Percentiles rank a stretch among this genome's conserved stretches.
Evolutionary conservation across 1,284 basidiomycete species (phyloP).

Genomic region (Coniferiporia sulphurascens): DNA sequence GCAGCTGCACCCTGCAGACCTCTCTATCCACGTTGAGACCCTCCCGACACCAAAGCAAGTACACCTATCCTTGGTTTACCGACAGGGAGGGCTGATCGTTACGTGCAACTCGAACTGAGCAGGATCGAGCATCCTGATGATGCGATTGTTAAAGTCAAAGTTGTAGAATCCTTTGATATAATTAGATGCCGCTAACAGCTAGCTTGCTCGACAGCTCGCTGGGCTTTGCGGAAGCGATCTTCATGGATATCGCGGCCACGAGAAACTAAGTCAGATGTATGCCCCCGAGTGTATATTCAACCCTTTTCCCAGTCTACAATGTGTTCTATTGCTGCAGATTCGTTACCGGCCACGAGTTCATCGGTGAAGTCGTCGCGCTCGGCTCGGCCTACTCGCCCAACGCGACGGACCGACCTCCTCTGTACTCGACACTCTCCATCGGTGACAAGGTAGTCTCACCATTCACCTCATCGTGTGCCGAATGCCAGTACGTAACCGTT

Average conservation of each 20-base stretch:
- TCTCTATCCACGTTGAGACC: slow-evolving; percentile 2
- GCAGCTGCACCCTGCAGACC: slow-evolving; percentile 4
- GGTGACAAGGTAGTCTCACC: slow-evolving; percentile 87
- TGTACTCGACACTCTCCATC: slow-evolving; percentile 65
- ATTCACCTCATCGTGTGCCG: slow-evolving; percentile 80
- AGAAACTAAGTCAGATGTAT: slow-evolving; percentile 33
- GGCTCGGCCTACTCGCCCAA: slow-evolving; percentile 54
- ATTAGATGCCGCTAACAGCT: neutral
- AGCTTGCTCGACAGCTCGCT: slow-evolving; percentile 42
- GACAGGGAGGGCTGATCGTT: neutral
- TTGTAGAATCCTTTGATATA: slow-evolving; percentile 24
- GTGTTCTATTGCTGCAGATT: slow-evolving; percentile 35
- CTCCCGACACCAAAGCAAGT: slow-evolving; percentile 10
- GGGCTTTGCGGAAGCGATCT: slow-evolving; percentile 82
- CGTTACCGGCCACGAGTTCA: slow-evolving; percentile 78
- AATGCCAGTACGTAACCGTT: slow-evolving; percentile 57
- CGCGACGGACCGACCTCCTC: slow-evolving; percentile 44
- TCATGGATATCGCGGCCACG: slow-evolving; percentile 69
- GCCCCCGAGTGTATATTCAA: slow-evolving; percentile 11
- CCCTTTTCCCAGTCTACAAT: too few species aligned
- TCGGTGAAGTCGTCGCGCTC: slow-evolving; percentile 72
- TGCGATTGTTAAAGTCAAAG: slow-evolving; percentile 69
- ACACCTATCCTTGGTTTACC: neutral
- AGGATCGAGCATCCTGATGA: slow-evolving; percentile 71
- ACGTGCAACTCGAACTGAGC: neutral